These are phyloP conservation scores for Ogataea populi-albae DNA, from an alignment of 805 yeast genomes.

Conservation along the genomic window DNA sequence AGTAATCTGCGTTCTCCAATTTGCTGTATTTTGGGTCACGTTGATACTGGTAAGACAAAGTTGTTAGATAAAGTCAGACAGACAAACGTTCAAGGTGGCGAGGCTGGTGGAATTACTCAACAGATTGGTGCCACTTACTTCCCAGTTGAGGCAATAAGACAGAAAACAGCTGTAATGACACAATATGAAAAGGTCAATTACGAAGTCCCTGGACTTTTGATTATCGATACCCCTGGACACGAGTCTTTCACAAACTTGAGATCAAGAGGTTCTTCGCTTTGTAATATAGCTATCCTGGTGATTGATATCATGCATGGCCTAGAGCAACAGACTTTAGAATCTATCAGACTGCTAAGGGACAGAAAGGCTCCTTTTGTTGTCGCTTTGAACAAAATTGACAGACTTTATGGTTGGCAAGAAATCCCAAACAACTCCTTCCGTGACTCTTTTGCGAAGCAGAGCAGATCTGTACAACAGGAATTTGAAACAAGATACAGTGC, in stretches of 20 bases:
- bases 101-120: slow-evolving; percentile 99
- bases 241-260: slow-evolving; percentile 97
- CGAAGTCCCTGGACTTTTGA: slow-evolving; percentile 95
- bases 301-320: slow-evolving; percentile 99
- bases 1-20: slow-evolving; percentile 91
- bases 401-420: slow-evolving; percentile 91
- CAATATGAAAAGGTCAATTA: slow-evolving; percentile 78
- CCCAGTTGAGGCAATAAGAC: slow-evolving; percentile 92
- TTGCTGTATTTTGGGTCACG: slow-evolving; percentile 98
- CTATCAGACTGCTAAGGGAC: slow-evolving; percentile 86
- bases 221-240: slow-evolving; percentile 99
- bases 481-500: slow-evolving; percentile 83
- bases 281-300: slow-evolving; percentile 98
- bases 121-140: slow-evolving; percentile 99
- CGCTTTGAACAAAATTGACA: slow-evolving; percentile 95
- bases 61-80: slow-evolving; percentile 95
- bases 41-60: slow-evolving; percentile 99
- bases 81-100: slow-evolving; percentile 99
- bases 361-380: slow-evolving; percentile 98
- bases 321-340: slow-evolving; percentile 96
- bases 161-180: slow-evolving; percentile 89
- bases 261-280: slow-evolving; percentile 97
- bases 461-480: slow-evolving; percentile 83
- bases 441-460: slow-evolving; percentile 83
- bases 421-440: slow-evolving; percentile 94